Evolutionary conservation across 345 rosid genomes (phyloP).

Genomic region (Eucalyptus cloeziana): DNA sequence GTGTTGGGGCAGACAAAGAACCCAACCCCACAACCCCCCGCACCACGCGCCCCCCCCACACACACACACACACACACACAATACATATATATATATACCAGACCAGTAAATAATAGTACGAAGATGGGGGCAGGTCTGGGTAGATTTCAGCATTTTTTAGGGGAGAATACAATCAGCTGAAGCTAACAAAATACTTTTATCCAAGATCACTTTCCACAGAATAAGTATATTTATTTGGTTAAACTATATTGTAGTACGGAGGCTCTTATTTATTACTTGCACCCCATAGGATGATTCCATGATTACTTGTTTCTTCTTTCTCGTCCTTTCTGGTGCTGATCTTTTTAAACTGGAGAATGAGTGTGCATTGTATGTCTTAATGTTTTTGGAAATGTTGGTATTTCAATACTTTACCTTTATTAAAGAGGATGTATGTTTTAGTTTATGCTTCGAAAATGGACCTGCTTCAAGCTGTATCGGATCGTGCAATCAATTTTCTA

Average conservation of each 20-base stretch:
- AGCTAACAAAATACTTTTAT: background rate
- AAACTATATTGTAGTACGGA: background rate
- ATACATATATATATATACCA: background rate
- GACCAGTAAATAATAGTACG: background rate
- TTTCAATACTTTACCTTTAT: background rate
- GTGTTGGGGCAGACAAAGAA: background rate
- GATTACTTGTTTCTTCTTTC: background rate
- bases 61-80: no score
- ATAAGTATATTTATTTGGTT: background rate
- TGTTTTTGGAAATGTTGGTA: background rate
- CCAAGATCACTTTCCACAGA: background rate
- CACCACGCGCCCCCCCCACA: no score
- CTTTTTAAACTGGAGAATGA: background rate
- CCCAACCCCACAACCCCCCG: background rate
- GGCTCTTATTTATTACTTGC: background rate
- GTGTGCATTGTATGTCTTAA: background rate
- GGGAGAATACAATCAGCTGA: background rate
- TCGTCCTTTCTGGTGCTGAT: background rate
- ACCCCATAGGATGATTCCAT: background rate
- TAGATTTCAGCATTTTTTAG: background rate
- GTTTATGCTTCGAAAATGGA: background rate
- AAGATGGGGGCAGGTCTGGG: background rate
- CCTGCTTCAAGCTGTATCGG: background rate
- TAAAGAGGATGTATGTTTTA: background rate
- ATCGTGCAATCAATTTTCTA: background rate